A percentile compares a stretch with the other conserved stretches of the same genome.
Evolutionary conservation across 1,284 basidiomycete genomes (phyloP).

Genomic region (Calocybe gambosa): DNA sequence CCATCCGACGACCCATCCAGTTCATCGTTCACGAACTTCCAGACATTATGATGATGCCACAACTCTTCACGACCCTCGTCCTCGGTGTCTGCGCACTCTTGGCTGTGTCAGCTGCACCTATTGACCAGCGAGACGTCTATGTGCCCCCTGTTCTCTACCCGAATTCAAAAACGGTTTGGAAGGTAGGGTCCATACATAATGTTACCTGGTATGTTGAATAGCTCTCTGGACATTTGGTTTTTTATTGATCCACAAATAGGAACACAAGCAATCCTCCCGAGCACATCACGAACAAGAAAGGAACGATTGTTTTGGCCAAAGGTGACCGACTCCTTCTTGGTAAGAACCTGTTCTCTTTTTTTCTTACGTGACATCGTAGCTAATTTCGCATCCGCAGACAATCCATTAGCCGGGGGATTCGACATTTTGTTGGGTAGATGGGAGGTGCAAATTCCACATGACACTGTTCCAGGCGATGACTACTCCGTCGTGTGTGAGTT

Average conservation of each 20-base stretch:
- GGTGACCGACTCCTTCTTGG: conserved; percentile 20
- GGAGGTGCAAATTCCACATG: conserved; percentile 28
- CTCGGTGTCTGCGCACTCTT: conserved; percentile 14
- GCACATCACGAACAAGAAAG: conserved; percentile 32
- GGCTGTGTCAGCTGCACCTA: conserved; percentile 15
- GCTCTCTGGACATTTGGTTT: background rate
- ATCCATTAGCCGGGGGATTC: conserved; percentile 26
- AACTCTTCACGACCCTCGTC: conserved; percentile 14
- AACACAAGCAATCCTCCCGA: conserved; percentile 24
- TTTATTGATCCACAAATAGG: no score
- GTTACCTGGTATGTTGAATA: conserved; percentile 31
- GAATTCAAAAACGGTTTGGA: conserved; percentile 25
- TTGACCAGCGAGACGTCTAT: conserved; percentile 31
- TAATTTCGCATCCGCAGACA: conserved; percentile 1
- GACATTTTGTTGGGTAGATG: conserved; percentile 26
- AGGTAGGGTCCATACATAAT: conserved; percentile 21
- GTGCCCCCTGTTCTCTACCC: conserved; percentile 30
- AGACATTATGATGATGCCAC: conserved; percentile 10
- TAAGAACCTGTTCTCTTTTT: conserved; percentile 16
- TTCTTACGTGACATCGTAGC: background rate
- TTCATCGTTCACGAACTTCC: background rate
- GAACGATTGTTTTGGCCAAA: conserved; percentile 28
- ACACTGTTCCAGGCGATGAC: conserved; percentile 21
- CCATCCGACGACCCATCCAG: background rate
- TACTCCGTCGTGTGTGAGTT: conserved; percentile 35